A percentile compares a stretch with the other conserved stretches of the same genome.
These are phyloP conservation scores for Clonostachys solani DNA, from an alignment of 2,329 filamentous ascomycete genomes.

Conservation along the genomic window DNA sequence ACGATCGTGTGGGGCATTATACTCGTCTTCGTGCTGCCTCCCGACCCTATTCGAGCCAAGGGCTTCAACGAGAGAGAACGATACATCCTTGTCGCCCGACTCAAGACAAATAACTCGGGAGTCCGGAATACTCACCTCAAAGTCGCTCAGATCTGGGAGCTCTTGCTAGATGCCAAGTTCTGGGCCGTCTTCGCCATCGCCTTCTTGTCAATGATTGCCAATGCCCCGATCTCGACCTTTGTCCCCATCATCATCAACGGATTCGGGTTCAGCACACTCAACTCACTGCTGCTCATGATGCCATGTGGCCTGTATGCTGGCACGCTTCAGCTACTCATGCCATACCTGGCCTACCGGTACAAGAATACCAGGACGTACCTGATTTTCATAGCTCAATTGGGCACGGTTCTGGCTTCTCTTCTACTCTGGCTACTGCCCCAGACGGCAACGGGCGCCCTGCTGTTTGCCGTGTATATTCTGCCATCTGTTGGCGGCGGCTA, in stretches of 20 bases:
- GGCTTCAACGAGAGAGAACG: constrained; percentile 3
- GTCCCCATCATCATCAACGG: constrained; percentile 20
- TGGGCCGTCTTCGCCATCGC: constrained; percentile 30
- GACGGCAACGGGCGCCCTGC: too few species aligned
- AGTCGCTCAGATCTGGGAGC: constrained; percentile 28
- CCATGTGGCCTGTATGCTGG: constrained; percentile 21
- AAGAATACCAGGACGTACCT: constrained; percentile 7
- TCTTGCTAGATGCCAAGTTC: constrained; percentile 27
- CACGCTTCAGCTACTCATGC: constrained; percentile 3
- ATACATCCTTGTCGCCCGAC: constrained; percentile 51
- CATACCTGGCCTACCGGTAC: constrained; percentile 1
- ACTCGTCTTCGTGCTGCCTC: constrained; percentile 35
- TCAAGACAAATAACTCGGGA: constrained; percentile 37
- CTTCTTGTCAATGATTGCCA: constrained; percentile 10
- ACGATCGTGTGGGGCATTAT: constrained; percentile 39
- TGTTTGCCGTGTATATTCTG: too few species aligned
- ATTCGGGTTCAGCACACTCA: constrained; percentile 15
- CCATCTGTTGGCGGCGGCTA: too few species aligned
- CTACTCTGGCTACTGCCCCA: too few species aligned
- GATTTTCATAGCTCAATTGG: too few species aligned
- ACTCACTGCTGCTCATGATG: constrained; percentile 29
- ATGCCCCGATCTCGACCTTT: constrained; percentile 15
- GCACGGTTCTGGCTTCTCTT: too few species aligned
- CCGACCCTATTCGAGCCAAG: constrained; percentile 13
- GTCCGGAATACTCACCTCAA: constrained; percentile 31